Conservation (phyloP, 2,329 filamentous ascomycete genomes). For the Ceratocystis destructans region DNA sequence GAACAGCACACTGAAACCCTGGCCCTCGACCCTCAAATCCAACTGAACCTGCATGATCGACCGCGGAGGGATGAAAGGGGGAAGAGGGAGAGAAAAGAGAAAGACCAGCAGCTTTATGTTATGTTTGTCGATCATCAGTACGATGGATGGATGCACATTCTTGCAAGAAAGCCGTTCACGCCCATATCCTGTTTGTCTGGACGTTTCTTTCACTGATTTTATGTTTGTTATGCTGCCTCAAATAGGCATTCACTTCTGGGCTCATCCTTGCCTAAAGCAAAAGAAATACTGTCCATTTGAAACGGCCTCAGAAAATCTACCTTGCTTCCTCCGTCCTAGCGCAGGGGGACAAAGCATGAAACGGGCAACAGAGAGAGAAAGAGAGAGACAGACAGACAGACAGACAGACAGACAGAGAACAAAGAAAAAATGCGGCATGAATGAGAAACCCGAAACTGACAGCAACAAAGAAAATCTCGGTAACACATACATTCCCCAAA, state of each 20-base stretch:
- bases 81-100: too few species aligned
- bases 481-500: background rate
- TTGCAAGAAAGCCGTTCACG: too few species aligned
- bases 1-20: too few species aligned
- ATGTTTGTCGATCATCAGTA: too few species aligned
- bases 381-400: background rate
- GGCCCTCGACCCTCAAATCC: too few species aligned
- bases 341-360: background rate
- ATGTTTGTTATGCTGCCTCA: background rate
- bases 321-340: background rate
- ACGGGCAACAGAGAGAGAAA: background rate
- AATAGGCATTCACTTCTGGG: background rate
- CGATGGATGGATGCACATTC: too few species aligned
- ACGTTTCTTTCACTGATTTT: too few species aligned
- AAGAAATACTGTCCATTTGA: background rate
- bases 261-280: background rate
- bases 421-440: background rate
- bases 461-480: background rate
- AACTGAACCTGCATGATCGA: background rate
- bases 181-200: too few species aligned
- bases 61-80: background rate
- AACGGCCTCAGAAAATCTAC: background rate
- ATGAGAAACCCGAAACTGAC: background rate
- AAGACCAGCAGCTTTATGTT: too few species aligned
- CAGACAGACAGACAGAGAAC: background rate